Evolutionary conservation across 2,329 filamentous ascomycete genomes (phyloP), one percentile per base, ranked within the genome.

Genomic region (Periconia sp.): DNA sequence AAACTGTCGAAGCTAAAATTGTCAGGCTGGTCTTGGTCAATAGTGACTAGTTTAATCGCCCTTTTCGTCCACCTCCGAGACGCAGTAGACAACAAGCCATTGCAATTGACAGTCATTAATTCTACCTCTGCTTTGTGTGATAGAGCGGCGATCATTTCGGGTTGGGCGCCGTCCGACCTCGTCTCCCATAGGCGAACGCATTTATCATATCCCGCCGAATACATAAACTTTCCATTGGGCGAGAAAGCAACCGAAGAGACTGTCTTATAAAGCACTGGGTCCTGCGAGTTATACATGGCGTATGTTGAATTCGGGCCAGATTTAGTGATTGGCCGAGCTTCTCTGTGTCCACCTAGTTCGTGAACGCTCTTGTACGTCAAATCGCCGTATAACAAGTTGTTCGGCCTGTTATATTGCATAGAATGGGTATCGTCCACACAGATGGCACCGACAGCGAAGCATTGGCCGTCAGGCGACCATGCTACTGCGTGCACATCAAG

Each of bases 351-450:
- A 1, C 78, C 73, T 0, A 85, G 59, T 48, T 84, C 82, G 38
- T 72, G 66, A 6, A 85, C 57, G 1, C 54, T 56, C 15, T 71
- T 73, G 1, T 55, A 52, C 1, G 57, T 49, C 3, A 74, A 48
- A 46, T 80, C 68, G 1, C 82, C 82, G 24, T 81, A 59, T 1
- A 85, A 56, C 1, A 85, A 66, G 51, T 85, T 85, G 45, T 81
- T 78, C 0, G 73, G 69, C 26, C 78, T 69, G 44, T 85, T 85
- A 56, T 85, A 85, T 28, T 81, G 76, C 75, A 82, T 80, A n/a
- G 76, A 80, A 32, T 75, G 67, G 3, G 71, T 60, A 50, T 84
- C 81, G 3, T 75, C 75, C 4, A 81, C 75, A 21, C 81, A 77
- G 5, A 80, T 77, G 4, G 81, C 78, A 2, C 81, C 82, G 8